Evolutionary conservation across 2,329 filamentous ascomycete species (phyloP).

Genomic region (Venturia aucupariae): DNA sequence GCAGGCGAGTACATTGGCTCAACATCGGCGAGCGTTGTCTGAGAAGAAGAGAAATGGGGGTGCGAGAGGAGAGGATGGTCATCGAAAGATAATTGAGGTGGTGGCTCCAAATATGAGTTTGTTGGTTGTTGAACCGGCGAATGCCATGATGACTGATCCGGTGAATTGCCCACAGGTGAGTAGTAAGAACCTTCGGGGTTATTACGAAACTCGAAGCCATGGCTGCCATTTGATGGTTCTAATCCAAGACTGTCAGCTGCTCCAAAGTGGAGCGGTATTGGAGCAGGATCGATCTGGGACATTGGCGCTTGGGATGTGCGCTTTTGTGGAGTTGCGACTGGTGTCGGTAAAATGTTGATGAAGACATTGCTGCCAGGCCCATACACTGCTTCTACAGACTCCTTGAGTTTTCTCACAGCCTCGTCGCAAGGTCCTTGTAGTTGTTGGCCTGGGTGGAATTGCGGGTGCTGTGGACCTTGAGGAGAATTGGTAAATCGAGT

Average conservation of each 20-base stretch:
- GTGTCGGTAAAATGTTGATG: slow-evolving; percentile 45
- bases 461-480: slow-evolving; percentile 2
- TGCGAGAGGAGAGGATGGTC: slow-evolving; percentile 19
- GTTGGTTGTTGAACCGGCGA: slow-evolving; percentile 28
- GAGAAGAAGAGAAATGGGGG: slow-evolving; percentile 13
- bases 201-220: slow-evolving; percentile 12
- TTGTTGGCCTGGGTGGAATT: not conserved
- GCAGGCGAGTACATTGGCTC: slow-evolving; percentile 19
- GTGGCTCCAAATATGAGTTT: slow-evolving; percentile 15
- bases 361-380: slow-evolving; percentile 33
- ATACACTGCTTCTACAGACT: slow-evolving; percentile 36
- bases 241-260: slow-evolving; percentile 23
- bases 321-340: slow-evolving; percentile 40
- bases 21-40: slow-evolving; percentile 18
- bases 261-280: slow-evolving; percentile 41
- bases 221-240: slow-evolving; percentile 19
- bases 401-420: slow-evolving; percentile 30
- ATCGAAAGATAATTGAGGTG: slow-evolving; percentile 17
- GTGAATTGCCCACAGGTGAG: slow-evolving; percentile 41
- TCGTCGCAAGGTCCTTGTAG: slow-evolving; percentile 10
- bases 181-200: slow-evolving; percentile 31
- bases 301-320: slow-evolving; percentile 21
- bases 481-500: slow-evolving; percentile 7
- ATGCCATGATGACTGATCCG: slow-evolving; percentile 27
- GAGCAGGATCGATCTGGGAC: slow-evolving; percentile 40